Conservation (phyloP, 1,284 basidiomycete genomes). For the Phenoliferia sp. region DNA sequence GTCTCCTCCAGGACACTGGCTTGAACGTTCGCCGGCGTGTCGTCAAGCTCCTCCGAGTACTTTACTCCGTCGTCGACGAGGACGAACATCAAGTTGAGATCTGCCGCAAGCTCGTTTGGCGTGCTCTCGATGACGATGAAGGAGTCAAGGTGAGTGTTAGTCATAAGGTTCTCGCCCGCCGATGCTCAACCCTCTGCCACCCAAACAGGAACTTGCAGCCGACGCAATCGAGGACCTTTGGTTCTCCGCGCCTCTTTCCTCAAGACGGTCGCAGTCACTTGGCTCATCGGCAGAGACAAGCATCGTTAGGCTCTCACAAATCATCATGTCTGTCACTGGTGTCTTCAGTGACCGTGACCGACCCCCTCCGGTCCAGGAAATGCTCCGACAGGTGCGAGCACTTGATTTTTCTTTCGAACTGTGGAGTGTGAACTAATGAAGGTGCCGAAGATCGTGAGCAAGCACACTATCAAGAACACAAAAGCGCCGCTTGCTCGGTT, state of each 20-base stretch:
- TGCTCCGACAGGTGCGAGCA: slow-evolving; percentile 55
- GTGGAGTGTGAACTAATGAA: not conserved
- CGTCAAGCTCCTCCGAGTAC: slow-evolving; percentile 81
- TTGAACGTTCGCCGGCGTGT: slow-evolving; percentile 89
- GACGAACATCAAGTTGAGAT: slow-evolving; percentile 67
- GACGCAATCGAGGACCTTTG: slow-evolving; percentile 85
- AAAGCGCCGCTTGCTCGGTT: slow-evolving; percentile 49
- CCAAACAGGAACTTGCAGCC: slow-evolving; percentile 68
- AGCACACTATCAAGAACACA: slow-evolving; percentile 33
- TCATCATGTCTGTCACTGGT: slow-evolving; percentile 79
- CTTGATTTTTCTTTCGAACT: not conserved
- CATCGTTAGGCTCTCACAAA: slow-evolving; percentile 50
- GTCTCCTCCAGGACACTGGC: slow-evolving; percentile 68
- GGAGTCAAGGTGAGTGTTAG: slow-evolving; percentile 59
- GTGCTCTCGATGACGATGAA: slow-evolving; percentile 88
- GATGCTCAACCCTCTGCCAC: not conserved
- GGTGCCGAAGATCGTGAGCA: slow-evolving; percentile 52
- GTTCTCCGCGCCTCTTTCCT: slow-evolving; percentile 49
- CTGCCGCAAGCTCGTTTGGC: slow-evolving; percentile 71
- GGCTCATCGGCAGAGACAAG: not conserved
- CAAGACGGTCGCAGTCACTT: not conserved
- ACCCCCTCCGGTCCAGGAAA: slow-evolving; percentile 74
- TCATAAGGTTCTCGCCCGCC: not conserved
- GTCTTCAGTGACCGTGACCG: slow-evolving; percentile 76
- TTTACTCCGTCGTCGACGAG: slow-evolving; percentile 63